phyloP scores from a whole-genome alignment of 106 monocot species.

The Acorus gramineus region DNA sequence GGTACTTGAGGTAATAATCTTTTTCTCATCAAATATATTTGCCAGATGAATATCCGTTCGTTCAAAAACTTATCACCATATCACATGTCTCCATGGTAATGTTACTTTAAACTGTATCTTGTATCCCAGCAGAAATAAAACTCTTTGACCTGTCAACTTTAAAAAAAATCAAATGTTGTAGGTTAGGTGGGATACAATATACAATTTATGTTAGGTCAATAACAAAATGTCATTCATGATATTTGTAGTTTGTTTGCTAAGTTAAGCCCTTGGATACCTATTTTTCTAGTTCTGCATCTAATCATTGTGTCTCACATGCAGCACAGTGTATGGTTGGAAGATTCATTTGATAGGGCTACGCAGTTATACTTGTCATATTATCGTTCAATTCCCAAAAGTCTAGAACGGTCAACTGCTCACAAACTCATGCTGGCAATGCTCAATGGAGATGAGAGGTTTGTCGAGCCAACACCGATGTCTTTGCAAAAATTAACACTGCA shows the following conservation, averaged over 20 bases:
- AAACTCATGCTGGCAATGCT: slow-evolving; percentile 97
- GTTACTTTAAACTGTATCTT: too few species aligned
- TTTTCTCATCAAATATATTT: background rate
- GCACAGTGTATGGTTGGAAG: slow-evolving; percentile 97
- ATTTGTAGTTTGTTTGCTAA: background rate
- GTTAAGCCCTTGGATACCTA: background rate
- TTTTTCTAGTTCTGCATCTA: background rate
- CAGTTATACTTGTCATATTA: slow-evolving; percentile 90
- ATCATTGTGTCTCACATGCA: slow-evolving; percentile 26
- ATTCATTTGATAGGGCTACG: slow-evolving; percentile 95
- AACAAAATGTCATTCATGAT: too few species aligned
- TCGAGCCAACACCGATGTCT: slow-evolving; percentile 83
- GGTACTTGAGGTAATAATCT: slow-evolving; percentile 83
- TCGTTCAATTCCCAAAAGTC: slow-evolving; percentile 93
- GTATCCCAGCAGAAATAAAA: too few species aligned
- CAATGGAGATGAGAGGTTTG: slow-evolving; percentile 90
- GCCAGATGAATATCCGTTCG: background rate
- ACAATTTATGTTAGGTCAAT: too few species aligned
- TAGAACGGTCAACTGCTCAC: slow-evolving; percentile 93
- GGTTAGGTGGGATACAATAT: too few species aligned
- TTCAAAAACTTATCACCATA: background rate
- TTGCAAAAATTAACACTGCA: slow-evolving; percentile 76
- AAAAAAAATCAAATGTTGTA: too few species aligned
- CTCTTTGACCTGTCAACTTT: too few species aligned
- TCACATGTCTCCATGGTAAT: background rate